Percentiles rank a stretch among this genome's conserved stretches.
These are phyloP conservation scores for Myotisia sp. DNA, from an alignment of 2,329 filamentous ascomycete species.

Conservation along the genomic window DNA sequence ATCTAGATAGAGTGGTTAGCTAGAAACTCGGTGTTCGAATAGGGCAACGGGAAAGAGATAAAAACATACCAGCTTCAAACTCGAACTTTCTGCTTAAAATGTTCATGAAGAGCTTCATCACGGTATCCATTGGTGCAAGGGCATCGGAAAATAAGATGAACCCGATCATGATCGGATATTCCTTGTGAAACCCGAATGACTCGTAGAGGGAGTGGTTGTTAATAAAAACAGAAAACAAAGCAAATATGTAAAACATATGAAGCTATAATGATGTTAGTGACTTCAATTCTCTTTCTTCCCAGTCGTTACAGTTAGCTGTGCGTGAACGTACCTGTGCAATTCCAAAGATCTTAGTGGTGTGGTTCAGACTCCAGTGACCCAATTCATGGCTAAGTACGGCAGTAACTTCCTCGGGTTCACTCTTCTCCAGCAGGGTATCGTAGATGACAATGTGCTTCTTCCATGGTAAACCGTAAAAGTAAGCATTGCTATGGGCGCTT, in stretches of 20 bases:
- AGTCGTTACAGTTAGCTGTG: too few relatives aligned
- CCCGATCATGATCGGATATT: constrained; percentile 86
- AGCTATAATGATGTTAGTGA: constrained; percentile 38
- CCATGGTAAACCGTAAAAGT: constrained; percentile 96
- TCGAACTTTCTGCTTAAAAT: constrained; percentile 87
- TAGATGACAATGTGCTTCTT: constrained; percentile 99
- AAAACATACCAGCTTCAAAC: constrained; percentile 63
- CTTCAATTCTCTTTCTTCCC: too few relatives aligned
- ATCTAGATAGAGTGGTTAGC: constrained; percentile 36
- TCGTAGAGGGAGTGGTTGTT: constrained; percentile 85
- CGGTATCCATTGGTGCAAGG: constrained; percentile 83
- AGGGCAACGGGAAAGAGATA: background rate
- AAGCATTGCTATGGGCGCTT: constrained; percentile 77
- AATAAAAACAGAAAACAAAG: constrained; percentile 92
- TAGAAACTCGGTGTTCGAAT: constrained; percentile 3
- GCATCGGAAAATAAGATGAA: constrained; percentile 97
- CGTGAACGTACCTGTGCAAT: constrained; percentile 58
- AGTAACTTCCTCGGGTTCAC: constrained; percentile 77
- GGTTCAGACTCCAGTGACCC: constrained; percentile 90
- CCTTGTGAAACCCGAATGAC: constrained; percentile 72
- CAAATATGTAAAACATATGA: constrained; percentile 93
- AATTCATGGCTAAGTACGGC: constrained; percentile 91
- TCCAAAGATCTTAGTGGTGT: constrained; percentile 80
- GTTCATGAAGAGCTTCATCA: constrained; percentile 93
- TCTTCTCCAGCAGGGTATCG: constrained; percentile 94